Percentiles rank a stretch among this genome's conserved stretches.
These are phyloP conservation scores for Haplosporangium sp. DNA, from an alignment of 371 early-diverging fungal species.

Conservation along the genomic window DNA sequence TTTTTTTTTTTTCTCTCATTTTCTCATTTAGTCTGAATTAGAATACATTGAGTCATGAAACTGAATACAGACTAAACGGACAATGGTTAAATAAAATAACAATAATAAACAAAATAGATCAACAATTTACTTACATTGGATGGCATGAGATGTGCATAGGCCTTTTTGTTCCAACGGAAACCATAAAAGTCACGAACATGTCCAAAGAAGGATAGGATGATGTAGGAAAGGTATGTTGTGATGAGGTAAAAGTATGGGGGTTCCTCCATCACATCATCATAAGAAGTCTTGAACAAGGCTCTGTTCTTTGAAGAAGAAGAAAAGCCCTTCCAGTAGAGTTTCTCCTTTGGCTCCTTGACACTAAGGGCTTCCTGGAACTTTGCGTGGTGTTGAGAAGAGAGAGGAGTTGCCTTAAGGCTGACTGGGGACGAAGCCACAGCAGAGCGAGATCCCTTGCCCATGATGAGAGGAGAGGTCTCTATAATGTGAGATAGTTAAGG, in stretches of 20 bases:
- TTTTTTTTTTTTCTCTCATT: background rate
- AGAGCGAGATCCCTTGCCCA: slow-evolving; percentile 56
- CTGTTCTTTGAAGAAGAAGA: slow-evolving; percentile 50
- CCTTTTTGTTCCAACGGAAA: slow-evolving; percentile 57
- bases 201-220: slow-evolving; percentile 94
- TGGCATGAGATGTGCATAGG: slow-evolving; percentile 54
- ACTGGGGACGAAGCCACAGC: slow-evolving; percentile 42
- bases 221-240: slow-evolving; percentile 96
- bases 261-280: slow-evolving; percentile 62
- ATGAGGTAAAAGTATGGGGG: slow-evolving; percentile 84
- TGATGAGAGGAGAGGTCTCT: slow-evolving; percentile 12
- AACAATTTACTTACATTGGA: slow-evolving; percentile 59
- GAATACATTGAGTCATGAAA: background rate
- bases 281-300: slow-evolving; percentile 54
- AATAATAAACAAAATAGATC: background rate
- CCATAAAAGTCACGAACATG: slow-evolving; percentile 93
- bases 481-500: background rate
- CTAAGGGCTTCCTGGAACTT: slow-evolving; percentile 55
- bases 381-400: slow-evolving; percentile 56
- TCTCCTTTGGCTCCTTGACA: slow-evolving; percentile 55
- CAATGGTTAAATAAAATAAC: background rate
- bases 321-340: slow-evolving; percentile 57
- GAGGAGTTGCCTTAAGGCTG: slow-evolving; percentile 55
- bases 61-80: background rate
- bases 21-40: too few species aligned